Base-by-base conservation (phyloP, 768 basidiomycete genomes). In the Leccinum disarticulatum region DNA sequence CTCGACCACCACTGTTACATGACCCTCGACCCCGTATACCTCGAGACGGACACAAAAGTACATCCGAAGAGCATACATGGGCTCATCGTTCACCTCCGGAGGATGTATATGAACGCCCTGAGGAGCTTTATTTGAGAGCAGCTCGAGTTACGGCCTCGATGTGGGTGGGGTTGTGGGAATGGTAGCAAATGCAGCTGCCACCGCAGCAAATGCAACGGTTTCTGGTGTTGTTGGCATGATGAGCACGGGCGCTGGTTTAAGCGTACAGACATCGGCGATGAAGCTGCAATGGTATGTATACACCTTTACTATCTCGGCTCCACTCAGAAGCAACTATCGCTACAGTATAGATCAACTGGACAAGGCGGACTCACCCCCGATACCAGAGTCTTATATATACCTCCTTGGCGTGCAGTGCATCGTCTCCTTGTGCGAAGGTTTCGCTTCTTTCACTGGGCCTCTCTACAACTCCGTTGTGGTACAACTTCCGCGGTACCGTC, bases 271-370 rank as follows among this genome's bases (percentile, higher is more conserved):
- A 0, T 89, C 90, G 3, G 80, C 87, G 0, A 92, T 96, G 89
- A 96, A 95, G 70, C 71, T 97, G 27, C 93, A 95, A 73, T 94
- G 95, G 95, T 95, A 61, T 46, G 85, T 77, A 5, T 22, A 11
- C 46, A n/a, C 33, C 14, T 36, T 15, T 1, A 3, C 4, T n/a
- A 4, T 36, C 43, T 35, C 33, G 25, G 19, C 41, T 25, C 28
- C 27, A 9, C 50, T 13, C 8, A 35, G 6, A 58, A 33, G 19
- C 41, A 22, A 38, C 53, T n/a, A 10, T 25, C 41, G 8, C 1
- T 17, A 5, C 66, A 97, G 95, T 71, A 98, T 99, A 65, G 96
- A 99, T 71, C 97, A 98, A 73, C 84, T 98, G 13, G 96, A 99
- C 77, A 99, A 99, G 73, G 90, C 93, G 0, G 97, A 99, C 65